Evolutionary conservation across 257 asterid genomes (phyloP).

Genomic region (Datura wrightii): DNA sequence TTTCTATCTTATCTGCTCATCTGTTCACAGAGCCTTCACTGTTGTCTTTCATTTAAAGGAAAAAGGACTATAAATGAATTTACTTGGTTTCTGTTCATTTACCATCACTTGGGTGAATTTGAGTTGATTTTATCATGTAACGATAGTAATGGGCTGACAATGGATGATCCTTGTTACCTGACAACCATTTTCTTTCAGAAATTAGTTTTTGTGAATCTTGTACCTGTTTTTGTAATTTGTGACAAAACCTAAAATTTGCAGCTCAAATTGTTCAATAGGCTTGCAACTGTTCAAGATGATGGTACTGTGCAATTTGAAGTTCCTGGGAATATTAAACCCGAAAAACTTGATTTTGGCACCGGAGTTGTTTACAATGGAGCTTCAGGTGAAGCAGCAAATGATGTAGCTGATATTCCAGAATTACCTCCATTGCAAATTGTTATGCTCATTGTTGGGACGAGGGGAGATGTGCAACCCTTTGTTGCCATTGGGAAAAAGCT

Average conservation of each 20-base stretch:
- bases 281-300: conserved; percentile 68
- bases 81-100: conserved; percentile 19
- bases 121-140: conserved; percentile 20
- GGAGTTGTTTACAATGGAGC: conserved; percentile 48
- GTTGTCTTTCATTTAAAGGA: background rate
- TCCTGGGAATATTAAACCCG: conserved; percentile 63
- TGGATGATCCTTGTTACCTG: background rate
- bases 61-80: conserved; percentile 8
- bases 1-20: background rate
- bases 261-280: conserved; percentile 66
- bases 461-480: conserved; percentile 96
- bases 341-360: conserved; percentile 53
- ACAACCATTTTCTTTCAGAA: background rate
- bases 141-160: background rate
- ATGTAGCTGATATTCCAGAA: conserved; percentile 42
- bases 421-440: conserved; percentile 82
- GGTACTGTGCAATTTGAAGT: conserved; percentile 84
- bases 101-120: background rate
- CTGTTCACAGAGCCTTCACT: conserved; percentile 14
- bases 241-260: conserved; percentile 40
- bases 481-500: conserved; percentile 82
- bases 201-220: conserved; percentile 18
- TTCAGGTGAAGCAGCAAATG: conserved; percentile 41
- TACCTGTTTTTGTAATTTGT: background rate
- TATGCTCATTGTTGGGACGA: conserved; percentile 89